A percentile compares a stretch with the other conserved stretches of the same genome.
phyloP scores from a whole-genome alignment of 257 asterid genomes.

The Misopates orontium region DNA sequence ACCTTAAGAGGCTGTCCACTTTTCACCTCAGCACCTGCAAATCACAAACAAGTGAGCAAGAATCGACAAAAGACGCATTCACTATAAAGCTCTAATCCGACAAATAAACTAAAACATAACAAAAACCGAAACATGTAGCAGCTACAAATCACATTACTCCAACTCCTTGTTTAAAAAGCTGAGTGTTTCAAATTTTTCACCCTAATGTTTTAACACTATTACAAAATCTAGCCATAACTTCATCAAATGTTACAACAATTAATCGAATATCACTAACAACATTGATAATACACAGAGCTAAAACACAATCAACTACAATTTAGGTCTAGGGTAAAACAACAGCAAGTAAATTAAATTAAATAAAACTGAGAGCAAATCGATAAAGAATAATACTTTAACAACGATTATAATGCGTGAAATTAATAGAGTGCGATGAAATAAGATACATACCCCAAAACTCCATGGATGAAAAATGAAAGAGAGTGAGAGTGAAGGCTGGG shows the following conservation, averaged over 20 bases:
- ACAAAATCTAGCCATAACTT: too few species aligned
- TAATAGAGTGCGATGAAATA: neutral
- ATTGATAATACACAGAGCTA: neutral
- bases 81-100: neutral
- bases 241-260: neutral
- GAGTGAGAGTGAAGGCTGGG: constrained; percentile 8
- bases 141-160: too few species aligned
- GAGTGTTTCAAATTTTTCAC: too few species aligned
- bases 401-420: neutral
- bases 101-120: neutral
- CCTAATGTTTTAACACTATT: too few species aligned
- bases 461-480: neutral
- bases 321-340: neutral
- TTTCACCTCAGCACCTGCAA: constrained; percentile 68
- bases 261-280: neutral
- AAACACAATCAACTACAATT: neutral
- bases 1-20: constrained; percentile 58
- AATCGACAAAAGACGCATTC: neutral
- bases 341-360: neutral
- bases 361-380: neutral
- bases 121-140: too few species aligned
- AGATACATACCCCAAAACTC: constrained; percentile 19
- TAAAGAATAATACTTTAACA: neutral
- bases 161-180: too few species aligned
- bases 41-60: constrained; percentile 2